Conservation (phyloP, 208 protist species). For the Crithidia expoeki region DNA sequence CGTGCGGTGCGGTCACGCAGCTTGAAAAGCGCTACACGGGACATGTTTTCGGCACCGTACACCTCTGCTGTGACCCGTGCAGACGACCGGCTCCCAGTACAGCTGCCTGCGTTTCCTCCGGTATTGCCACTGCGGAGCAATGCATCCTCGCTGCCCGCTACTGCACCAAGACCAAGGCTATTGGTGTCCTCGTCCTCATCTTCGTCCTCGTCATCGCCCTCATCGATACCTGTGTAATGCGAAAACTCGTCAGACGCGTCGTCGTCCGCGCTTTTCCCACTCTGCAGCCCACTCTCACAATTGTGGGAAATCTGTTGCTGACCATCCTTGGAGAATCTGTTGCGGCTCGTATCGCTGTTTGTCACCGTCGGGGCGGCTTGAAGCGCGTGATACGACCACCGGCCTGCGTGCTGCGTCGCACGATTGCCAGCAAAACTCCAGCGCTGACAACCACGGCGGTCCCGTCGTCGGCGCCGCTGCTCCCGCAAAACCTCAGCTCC, state of each 20-base stretch:
- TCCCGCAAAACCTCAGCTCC: slow-evolving; percentile 10
- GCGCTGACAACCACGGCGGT: background rate
- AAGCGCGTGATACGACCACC: no score
- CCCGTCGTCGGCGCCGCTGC: slow-evolving; percentile 9
- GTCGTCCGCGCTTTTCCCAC: background rate
- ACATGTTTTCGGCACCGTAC: slow-evolving; percentile 13
- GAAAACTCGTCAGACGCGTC: background rate
- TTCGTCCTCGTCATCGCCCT: background rate
- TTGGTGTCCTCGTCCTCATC: background rate
- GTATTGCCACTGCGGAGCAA: background rate
- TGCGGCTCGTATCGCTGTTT: background rate
- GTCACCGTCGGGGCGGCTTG: background rate
- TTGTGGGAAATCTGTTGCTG: background rate
- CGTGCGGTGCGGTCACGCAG: slow-evolving; percentile 34
- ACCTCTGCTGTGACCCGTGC: slow-evolving; percentile 7
- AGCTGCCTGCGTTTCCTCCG: background rate
- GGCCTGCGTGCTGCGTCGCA: background rate
- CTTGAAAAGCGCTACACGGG: slow-evolving; percentile 21
- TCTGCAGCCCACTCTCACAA: background rate
- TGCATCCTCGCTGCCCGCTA: background rate
- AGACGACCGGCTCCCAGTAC: background rate
- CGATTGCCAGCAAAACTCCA: background rate
- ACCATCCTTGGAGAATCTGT: background rate
- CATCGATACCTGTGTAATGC: slow-evolving; percentile 6
- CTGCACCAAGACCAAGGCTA: background rate